Base-by-base conservation (phyloP, 179 eudicot species). In the Camellia oleifera region DNA sequence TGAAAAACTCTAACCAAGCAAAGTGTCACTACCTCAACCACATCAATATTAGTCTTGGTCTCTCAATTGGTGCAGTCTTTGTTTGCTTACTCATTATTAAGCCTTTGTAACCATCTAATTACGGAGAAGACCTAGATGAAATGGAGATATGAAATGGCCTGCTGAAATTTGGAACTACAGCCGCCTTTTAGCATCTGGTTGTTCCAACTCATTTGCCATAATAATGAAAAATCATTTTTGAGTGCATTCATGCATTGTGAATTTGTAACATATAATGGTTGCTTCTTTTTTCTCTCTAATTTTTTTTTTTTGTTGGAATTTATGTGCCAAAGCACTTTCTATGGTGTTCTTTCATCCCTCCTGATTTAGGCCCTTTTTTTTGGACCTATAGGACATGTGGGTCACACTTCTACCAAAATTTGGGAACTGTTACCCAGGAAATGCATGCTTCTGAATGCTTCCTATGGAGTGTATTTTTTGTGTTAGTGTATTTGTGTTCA, bases 301-400 rank as follows among this genome's bases (percentile, higher is more conserved):
- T 32, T 32, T 32, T 32, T 32, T 32, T 32, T 32, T 26, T 0
- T 20, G 26, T 26, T 32, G 40, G 40, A n/a, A 14, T 46, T 13
- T n/a, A 46, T 46, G 10, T 70, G 18, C 32, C 15, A 10, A 46
- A 46, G 56, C 20, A 48, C 23, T 70, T 48, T 48, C 54, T 4
- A 69, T 71, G 74, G 57, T 4, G 40, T 46, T 23, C 20, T 72
- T 71, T 72, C 4, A 42, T 73, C 63, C 64, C 62, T 73, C 46
- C 23, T 72, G 58, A 52, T 72, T 72, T 32, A 8, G 57, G 73
- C 0, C 18, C n/a, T 46, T 15, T 46, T 17, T 18, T 46, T 12
- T 72, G 76, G 45, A 72, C 26, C 13, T 72, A 45, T 45, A 72
- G 15, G 62, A 20, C 45, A 72, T 12, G 45, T 72, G 7, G 15